Evolutionary conservation across 2,329 filamentous ascomycete genomes (phyloP), one percentile per base, ranked within the genome.

Genomic region (Plenodomus biglobosus): DNA sequence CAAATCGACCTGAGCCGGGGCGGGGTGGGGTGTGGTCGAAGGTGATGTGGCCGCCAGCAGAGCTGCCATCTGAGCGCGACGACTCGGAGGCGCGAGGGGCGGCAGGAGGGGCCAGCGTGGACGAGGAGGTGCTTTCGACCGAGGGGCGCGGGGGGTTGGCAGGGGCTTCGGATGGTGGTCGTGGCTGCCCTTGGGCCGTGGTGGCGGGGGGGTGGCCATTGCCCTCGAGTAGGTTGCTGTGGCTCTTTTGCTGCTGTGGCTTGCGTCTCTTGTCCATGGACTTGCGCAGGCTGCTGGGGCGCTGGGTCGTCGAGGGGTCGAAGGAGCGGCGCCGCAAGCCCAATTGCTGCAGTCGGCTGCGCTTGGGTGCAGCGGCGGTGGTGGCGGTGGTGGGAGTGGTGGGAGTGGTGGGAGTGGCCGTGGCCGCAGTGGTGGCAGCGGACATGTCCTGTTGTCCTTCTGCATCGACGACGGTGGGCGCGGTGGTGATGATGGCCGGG

Each of bases 11-110:
- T 67, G 96, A 90, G 20, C 86, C 86, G 24, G 54, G 18, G 81
- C 87, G 30, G 82, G 85, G 62, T 56, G 62, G 92, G 86, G 56
- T 64, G 41, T 64, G 39, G 22, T 70, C 69, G 38, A 72, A 71
- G 20, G 66, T 68, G 56, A 71, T 56, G 46, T 73, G 69, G 22
- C 66, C 69, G 36, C 80, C 84, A 15, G 86, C 84, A 15, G 86
- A 88, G 73, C 89, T 95, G 38, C 83, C 88, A 70, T 96, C 92
- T 21, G 92, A 96, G 58, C 88, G 83, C 2, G 91, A 96, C 1
- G 92, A 96, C 64, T 96, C 92, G 4, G 89, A 94, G 21, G 87
- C 75, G 35, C 89, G 79, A 54, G 82, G 80, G 22, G 83, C 75
- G 10, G 83, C 75, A 10, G 85, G 83, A 17, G 87, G 77, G 7